Evolutionary conservation across 1,284 basidiomycete genomes (phyloP), one percentile per base, ranked within the genome.

Genomic region (Amylostereum chailletii): DNA sequence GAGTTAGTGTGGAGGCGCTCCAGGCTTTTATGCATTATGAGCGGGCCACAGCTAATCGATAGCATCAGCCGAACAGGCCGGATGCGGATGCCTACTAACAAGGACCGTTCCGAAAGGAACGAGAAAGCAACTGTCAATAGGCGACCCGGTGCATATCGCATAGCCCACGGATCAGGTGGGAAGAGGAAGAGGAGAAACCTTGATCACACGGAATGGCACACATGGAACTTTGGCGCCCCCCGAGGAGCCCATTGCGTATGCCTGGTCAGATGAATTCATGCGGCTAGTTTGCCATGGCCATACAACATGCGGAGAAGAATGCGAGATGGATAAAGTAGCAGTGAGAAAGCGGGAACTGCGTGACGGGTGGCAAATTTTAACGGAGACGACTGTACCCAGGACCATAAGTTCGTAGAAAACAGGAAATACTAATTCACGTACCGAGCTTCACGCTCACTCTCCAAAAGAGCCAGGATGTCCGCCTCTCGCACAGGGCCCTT

Each of bases 371-470:
- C 42, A 51, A 39, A n/a, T 45, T 58, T 64, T 60, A 74, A 55
- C 72, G 71, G 51, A 74, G 67, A 60, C 71, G 71, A 54, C 72
- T 73, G 54, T 30, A 43, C 36, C 19, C 19, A 34, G 39, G 10
- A 19, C 27, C 43, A 46, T 31, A 34, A 34, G 47, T 43, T 46
- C 4, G 38, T 5, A 52, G 26, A 26, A 11, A 46, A 36, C 48
- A 56, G 40, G 59, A 46, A 41, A 30, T 11, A 34, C 5, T 10
- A 11, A 46, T 40, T 11, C 6, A 85, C 92, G 63, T 64, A 97
- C 94, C 96, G 93, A 66, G 96, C 96, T 79, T 99, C 96, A 77
- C 96, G 93, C 77, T 99, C 96, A 70, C 88, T 91, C 80, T 99
- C 96, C 68, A 99, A 81, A 62, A 99, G 77, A 62, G 94, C 94